Evolutionary conservation across 306 rosid genomes (phyloP), one percentile per base, ranked within the genome.

Genomic region (Vigna mungo): DNA sequence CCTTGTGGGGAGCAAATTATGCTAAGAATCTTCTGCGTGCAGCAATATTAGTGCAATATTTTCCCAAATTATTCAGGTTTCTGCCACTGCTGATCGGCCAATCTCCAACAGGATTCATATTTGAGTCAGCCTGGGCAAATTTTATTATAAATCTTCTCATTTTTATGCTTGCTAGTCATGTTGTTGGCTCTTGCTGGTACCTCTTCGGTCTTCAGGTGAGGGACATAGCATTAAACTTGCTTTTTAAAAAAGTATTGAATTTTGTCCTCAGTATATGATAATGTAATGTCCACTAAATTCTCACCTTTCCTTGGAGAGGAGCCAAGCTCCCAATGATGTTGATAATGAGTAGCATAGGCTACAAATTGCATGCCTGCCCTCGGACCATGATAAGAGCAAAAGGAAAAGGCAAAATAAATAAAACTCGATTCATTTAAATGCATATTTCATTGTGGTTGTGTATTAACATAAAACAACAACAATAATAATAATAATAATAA

Each of bases 91-190:
- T 93, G 43, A 75, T 82, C 67, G 94, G 96, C 25, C 98, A 89
- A 75, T 82, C 94, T 75, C 85, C 89, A 54, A 82, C 82, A 5
- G 96, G 96, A 84, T 85, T 93, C 73, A 85, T 89, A 77, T 93
- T 93, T 83, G 96, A 89, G 88, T 89, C 98, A 21, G 98, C 95
- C n/a, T 84, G 94, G 96, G 91, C 88, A 44, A 93, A 91, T 77
- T 89, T 93, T 44, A 25, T 93, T 23, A 86, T 93, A 69, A 90
- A 93, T 83, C 96, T 91, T 80, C 86, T 88, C 78, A 87, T 89
- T 16, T 86, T 84, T 75, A 83, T 91, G 84, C 84, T 93, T 56
- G 63, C 95, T 64, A 89, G 91, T 73, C 98, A 93, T 63, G 59
- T 88, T 66, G 88, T 89, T 52, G 98, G 98, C 30, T 88, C 98